Conservation (phyloP, 345 rosid species). For the Gossypium raimondii region DNA sequence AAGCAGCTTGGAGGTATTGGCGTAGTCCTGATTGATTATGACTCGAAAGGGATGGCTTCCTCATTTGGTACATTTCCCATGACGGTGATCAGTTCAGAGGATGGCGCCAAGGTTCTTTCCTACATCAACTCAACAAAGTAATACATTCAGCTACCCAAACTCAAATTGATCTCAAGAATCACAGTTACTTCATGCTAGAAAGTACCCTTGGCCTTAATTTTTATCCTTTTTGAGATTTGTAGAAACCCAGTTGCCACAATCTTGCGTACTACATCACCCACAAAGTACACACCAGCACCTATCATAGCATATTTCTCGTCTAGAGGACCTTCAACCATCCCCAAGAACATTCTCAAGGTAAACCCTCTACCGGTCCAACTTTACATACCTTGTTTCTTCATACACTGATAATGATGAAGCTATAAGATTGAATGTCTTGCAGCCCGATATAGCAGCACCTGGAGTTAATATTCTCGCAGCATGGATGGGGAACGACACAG, state of each 20-base stretch:
- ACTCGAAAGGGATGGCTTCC: constrained; percentile 38
- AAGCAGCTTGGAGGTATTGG: constrained; percentile 55
- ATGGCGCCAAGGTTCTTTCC: constrained; percentile 39
- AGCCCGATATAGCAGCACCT: constrained; percentile 90
- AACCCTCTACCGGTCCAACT: constrained; percentile 6
- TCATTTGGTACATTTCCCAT: constrained; percentile 43
- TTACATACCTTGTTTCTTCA: not conserved
- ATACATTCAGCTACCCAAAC: not conserved
- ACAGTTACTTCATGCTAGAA: not conserved
- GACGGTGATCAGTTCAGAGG: constrained; percentile 46
- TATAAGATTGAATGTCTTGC: constrained; percentile 15
- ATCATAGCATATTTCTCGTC: constrained; percentile 61
- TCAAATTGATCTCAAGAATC: not conserved
- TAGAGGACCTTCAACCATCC: constrained; percentile 61
- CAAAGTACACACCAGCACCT: constrained; percentile 65
- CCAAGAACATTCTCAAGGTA: constrained; percentile 77
- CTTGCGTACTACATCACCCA: constrained; percentile 41
- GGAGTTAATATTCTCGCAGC: constrained; percentile 75
- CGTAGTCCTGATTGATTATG: constrained; percentile 43
- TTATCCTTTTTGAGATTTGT: not conserved
- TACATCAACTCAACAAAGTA: constrained; percentile 74
- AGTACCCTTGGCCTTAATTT: not conserved
- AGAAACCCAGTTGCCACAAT: constrained; percentile 72
- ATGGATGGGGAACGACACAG: constrained; percentile 57
- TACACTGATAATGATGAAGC: not conserved